Conservation (phyloP, 2,329 filamentous ascomycete genomes). For the Fusarium sp. region DNA sequence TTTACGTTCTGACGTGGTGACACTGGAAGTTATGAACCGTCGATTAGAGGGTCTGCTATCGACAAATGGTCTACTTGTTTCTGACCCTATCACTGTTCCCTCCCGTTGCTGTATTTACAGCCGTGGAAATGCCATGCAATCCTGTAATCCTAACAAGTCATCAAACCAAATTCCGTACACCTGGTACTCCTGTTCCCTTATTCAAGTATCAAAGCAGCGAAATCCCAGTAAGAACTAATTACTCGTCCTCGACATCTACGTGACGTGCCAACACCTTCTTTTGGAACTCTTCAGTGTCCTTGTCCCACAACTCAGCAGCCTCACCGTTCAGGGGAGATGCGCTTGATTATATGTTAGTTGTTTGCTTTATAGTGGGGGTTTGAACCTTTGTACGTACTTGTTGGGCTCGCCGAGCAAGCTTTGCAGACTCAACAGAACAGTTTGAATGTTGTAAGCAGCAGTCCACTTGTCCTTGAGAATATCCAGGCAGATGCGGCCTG, state of each 20-base stretch:
- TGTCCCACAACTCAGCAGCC: constrained; percentile 96
- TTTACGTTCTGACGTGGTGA: constrained; percentile 43
- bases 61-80: constrained; percentile 46
- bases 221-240: constrained; percentile 31
- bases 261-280: constrained; percentile 74
- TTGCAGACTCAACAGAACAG: constrained; percentile 91
- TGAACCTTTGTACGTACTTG: constrained; percentile 75
- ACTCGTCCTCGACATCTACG: constrained; percentile 74
- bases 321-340: constrained; percentile 95
- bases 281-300: constrained; percentile 88
- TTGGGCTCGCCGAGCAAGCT: constrained; percentile 97
- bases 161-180: constrained; percentile 49
- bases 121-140: constrained; percentile 50
- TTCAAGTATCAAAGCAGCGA: constrained; percentile 43
- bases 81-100: constrained; percentile 41
- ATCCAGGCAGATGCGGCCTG: constrained; percentile 94
- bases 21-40: constrained; percentile 42
- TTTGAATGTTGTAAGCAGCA: constrained; percentile 96
- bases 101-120: constrained; percentile 33
- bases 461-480: constrained; percentile 99
- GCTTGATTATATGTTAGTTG: constrained; percentile 61
- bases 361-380: neutral
- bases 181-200: constrained; percentile 60
- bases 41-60: constrained; percentile 46
- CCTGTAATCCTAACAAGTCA: constrained; percentile 51